A percentile compares a stretch with the other conserved stretches of the same genome.
Evolutionary conservation across 83 land plant species (phyloP).

Genomic region (Isoetes engelmannii): DNA sequence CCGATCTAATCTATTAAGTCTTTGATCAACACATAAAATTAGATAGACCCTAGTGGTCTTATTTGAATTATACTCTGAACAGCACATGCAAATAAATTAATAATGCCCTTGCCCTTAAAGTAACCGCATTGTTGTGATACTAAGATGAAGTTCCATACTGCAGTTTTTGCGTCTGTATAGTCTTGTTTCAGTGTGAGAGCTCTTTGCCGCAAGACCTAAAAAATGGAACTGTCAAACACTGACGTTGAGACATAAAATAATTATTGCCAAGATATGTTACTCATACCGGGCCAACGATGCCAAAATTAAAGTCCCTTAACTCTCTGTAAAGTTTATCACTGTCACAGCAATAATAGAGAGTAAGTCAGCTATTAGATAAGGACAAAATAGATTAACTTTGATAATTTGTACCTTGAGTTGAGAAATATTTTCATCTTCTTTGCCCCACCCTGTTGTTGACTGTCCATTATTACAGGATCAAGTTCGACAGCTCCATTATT

Average conservation of each 20-base stretch:
- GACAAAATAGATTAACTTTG: constrained; percentile 5
- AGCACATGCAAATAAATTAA: too few relatives aligned
- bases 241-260: neutral
- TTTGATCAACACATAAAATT: too few relatives aligned
- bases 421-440: constrained; percentile 84
- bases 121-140: too few relatives aligned
- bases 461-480: constrained; percentile 71
- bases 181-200: constrained; percentile 92
- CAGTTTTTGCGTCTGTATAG: constrained; percentile 68
- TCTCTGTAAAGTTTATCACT: constrained; percentile 97
- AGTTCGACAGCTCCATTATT: constrained; percentile 91
- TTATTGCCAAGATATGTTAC: neutral
- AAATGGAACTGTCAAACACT: constrained; percentile 1
- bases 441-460: constrained; percentile 42
- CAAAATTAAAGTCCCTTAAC: constrained; percentile 93
- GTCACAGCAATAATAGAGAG: neutral
- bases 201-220: constrained; percentile 81
- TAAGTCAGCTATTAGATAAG: neutral
- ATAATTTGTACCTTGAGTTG: constrained; percentile 67
- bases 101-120: too few relatives aligned
- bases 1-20: neutral
- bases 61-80: too few relatives aligned
- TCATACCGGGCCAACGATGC: constrained; percentile 85
- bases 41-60: too few relatives aligned
- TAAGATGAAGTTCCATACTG: constrained; percentile 32